Evolutionary conservation across 2,329 filamentous ascomycete genomes (phyloP).

Genomic region (Zopfia rhizophila): DNA sequence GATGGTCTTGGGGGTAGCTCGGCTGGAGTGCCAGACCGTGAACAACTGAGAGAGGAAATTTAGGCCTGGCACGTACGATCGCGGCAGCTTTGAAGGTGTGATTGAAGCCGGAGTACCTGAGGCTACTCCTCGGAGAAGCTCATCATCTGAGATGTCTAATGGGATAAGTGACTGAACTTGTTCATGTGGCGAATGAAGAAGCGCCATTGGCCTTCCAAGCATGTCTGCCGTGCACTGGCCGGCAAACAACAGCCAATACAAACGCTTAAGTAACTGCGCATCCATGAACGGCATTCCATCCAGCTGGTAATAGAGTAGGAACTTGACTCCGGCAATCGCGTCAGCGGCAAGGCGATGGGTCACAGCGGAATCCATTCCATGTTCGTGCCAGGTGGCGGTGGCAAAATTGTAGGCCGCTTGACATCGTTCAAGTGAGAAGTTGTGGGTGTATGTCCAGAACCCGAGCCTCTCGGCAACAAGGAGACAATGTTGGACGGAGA

Average conservation of each 20-base stretch:
- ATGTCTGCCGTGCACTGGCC: constrained; percentile 31
- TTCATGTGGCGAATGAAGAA: constrained; percentile 28
- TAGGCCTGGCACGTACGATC: constrained; percentile 29
- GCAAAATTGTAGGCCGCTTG: constrained; percentile 32
- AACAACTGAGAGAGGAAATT: constrained; percentile 31
- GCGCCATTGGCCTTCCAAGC: constrained; percentile 26
- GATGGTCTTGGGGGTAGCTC: constrained; percentile 25
- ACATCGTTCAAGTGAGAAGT: constrained; percentile 24
- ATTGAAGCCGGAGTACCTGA: constrained; percentile 4
- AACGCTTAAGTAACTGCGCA: constrained; percentile 25
- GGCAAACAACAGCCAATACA: constrained; percentile 33
- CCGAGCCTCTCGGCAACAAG: constrained; percentile 25
- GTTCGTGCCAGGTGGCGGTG: constrained; percentile 25
- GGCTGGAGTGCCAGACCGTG: constrained; percentile 33
- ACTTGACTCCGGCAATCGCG: constrained; percentile 24
- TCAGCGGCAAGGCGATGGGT: constrained; percentile 25
- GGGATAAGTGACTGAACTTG: constrained; percentile 22
- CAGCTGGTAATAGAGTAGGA: constrained; percentile 22
- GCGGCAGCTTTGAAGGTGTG: not conserved
- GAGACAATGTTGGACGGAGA: constrained; percentile 28
- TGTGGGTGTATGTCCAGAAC: constrained; percentile 20
- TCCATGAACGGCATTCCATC: constrained; percentile 24
- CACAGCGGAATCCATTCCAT: constrained; percentile 24
- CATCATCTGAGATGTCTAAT: constrained; percentile 22
- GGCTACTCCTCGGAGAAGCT: constrained; percentile 19